These are phyloP conservation scores for Aspergillus ruber DNA, from an alignment of 2,329 filamentous ascomycete genomes.

Conservation along the genomic window DNA sequence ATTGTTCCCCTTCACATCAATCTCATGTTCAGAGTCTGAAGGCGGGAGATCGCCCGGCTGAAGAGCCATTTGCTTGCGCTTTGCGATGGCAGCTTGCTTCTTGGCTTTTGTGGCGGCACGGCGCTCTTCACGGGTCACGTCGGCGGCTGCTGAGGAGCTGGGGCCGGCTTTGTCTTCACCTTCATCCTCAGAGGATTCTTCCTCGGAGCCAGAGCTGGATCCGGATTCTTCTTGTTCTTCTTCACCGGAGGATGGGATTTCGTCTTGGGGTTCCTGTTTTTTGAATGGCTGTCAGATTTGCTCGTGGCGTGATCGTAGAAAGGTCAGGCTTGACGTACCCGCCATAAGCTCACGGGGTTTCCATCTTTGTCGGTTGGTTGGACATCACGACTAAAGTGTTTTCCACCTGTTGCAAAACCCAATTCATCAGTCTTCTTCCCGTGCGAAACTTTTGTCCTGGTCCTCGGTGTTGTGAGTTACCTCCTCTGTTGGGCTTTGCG, in stretches of 20 bases:
- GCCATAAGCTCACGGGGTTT: constrained; percentile 85
- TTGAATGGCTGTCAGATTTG: neutral
- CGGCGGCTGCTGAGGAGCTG: constrained; percentile 37
- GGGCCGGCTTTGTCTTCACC: constrained; percentile 45
- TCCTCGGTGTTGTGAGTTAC: constrained; percentile 43
- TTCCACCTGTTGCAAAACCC: constrained; percentile 61
- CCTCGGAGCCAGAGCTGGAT: constrained; percentile 37
- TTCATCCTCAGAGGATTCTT: constrained; percentile 46
- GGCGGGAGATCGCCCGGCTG: constrained; percentile 82
- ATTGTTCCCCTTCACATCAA: constrained; percentile 4
- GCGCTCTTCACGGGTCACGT: constrained; percentile 78
- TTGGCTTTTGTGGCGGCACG: constrained; percentile 80
- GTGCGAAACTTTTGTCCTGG: neutral
- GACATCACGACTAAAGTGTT: constrained; percentile 89
- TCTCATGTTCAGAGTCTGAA: constrained; percentile 51
- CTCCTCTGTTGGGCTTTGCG: constrained; percentile 86
- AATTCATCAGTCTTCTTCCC: neutral
- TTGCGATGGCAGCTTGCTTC: constrained; percentile 81
- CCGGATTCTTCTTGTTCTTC: constrained; percentile 44
- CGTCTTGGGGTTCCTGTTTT: constrained; percentile 30
- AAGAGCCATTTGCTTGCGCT: constrained; percentile 62
- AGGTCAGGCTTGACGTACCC: constrained; percentile 41
- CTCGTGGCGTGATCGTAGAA: constrained; percentile 1
- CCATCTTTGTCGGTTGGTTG: constrained; percentile 84
- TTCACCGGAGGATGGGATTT: constrained; percentile 29